Conservation (phyloP, 345 rosid species). For the Ceriops zippeliana region DNA sequence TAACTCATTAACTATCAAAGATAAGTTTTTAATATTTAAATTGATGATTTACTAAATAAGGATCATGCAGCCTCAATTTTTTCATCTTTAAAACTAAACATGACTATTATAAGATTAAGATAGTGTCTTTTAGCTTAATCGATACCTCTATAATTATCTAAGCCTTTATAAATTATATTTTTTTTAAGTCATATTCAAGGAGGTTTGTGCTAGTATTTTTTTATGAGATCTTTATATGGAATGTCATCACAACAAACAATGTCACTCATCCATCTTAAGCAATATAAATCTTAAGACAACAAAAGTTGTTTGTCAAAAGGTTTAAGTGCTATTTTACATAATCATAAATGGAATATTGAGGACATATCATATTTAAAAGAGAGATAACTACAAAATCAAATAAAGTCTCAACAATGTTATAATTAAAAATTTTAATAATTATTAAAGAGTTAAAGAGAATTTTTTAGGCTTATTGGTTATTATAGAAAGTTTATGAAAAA, state of each 20-base stretch:
- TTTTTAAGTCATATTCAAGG: neutral
- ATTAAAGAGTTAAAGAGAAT: neutral
- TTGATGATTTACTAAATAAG: too few relatives aligned
- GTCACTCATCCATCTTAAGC: neutral
- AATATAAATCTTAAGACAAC: too few relatives aligned
- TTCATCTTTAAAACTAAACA: neutral
- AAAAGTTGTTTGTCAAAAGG: neutral
- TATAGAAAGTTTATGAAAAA: neutral
- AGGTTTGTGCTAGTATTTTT: neutral
- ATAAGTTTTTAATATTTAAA: too few relatives aligned
- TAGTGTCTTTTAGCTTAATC: neutral
- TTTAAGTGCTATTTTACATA: neutral
- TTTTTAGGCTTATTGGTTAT: neutral
- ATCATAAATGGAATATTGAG: neutral
- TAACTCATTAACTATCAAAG: too few relatives aligned
- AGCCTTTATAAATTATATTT: neutral
- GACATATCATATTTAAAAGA: neutral
- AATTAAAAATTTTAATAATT: neutral
- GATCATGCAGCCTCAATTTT: too few relatives aligned
- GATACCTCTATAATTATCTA: neutral
- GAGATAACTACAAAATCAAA: neutral
- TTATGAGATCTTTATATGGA: neutral
- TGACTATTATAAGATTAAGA: neutral
- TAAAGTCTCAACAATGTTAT: neutral
- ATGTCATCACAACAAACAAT: neutral